Percentiles rank a stretch among this genome's conserved stretches.
These are phyloP conservation scores for Golubevia pallescens DNA, from an alignment of 1,284 basidiomycete species.

Conservation along the genomic window DNA sequence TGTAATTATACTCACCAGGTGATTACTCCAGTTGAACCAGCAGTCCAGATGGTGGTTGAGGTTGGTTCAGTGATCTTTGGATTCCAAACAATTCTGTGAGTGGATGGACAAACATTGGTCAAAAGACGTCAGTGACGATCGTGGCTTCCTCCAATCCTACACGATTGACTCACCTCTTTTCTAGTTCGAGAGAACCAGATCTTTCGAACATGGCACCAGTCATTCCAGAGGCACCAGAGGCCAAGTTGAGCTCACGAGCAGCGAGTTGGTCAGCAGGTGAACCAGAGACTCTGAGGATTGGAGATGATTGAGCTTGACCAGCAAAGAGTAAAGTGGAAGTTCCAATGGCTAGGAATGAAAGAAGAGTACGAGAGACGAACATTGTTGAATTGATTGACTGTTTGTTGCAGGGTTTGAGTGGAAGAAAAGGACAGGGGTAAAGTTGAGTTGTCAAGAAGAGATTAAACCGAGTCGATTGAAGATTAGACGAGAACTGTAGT, in stretches of 20 bases:
- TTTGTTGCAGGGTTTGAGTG: background rate
- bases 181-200: slow-evolving; percentile 3
- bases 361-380: background rate
- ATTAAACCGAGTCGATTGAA: background rate
- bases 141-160: background rate
- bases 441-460: too few relatives aligned
- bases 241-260: slow-evolving; percentile 4
- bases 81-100: slow-evolving; percentile 25
- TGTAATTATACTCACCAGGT: slow-evolving; percentile 15
- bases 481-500: too few relatives aligned
- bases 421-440: too few relatives aligned
- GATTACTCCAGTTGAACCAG: slow-evolving; percentile 17
- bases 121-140: background rate
- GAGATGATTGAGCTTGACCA: background rate
- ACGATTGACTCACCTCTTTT: slow-evolving; percentile 1
- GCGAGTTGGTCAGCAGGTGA: slow-evolving; percentile 8
- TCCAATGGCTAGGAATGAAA: slow-evolving; percentile 4
- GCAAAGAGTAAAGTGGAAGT: slow-evolving; percentile 3
- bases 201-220: background rate
- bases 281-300: slow-evolving; percentile 1
- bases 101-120: slow-evolving; percentile 4
- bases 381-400: background rate
- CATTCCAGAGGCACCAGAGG: slow-evolving; percentile 2
- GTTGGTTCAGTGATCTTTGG: slow-evolving; percentile 26
- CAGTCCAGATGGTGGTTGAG: slow-evolving; percentile 15